Evolutionary conservation across 208 protist species (phyloP), one percentile per base, ranked within the genome.

Genomic region (Acanthamoeba sp.): DNA sequence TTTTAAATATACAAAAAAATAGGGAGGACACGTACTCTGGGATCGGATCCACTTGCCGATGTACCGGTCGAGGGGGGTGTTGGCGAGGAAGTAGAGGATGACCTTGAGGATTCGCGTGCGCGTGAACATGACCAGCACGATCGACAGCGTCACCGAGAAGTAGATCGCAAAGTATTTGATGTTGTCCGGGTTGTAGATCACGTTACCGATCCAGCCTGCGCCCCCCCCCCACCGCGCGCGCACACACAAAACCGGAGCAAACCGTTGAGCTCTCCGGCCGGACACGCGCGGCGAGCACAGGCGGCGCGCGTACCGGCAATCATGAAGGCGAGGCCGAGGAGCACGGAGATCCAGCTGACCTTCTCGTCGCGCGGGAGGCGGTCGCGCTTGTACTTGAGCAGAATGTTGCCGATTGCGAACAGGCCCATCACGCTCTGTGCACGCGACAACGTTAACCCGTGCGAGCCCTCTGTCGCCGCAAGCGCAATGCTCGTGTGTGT

Each of bases 371-470:
- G 80, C 32, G 76, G 95, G 5, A 98, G 55, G 42, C 84, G 91
- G 16, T 94, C 78, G 45, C 97, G 95, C 90, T 98, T 98, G 94
- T 97, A 98, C 95, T 98, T 98, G 22, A 98, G 85, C 2, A 98
- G 62, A 88, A 98, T 94, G 93, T 97, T 98, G 78, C 97, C 97
- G 42, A 98, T 48, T 29, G 95, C 97, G 85, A 98, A 97, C 16
- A 98, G 87, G 20, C 76, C 32, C 98, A 98, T 98, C 22, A 98
- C 97, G 76, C 95, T 89, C 48, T 80, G 71, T 16, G 66, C 10
- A 32, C 66, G n/a, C n/a, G n/a, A n/a, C n/a, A n/a, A n/a, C n/a
- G n/a, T n/a, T n/a, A n/a, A n/a, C n/a, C n/a, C n/a, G n/a, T n/a
- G n/a, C n/a, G n/a, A n/a, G n/a, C n/a, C n/a, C n/a, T n/a, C n/a